Evolutionary conservation across 2,329 filamentous ascomycete genomes (phyloP).

Genomic region (Aspergillus tubingensis): DNA sequence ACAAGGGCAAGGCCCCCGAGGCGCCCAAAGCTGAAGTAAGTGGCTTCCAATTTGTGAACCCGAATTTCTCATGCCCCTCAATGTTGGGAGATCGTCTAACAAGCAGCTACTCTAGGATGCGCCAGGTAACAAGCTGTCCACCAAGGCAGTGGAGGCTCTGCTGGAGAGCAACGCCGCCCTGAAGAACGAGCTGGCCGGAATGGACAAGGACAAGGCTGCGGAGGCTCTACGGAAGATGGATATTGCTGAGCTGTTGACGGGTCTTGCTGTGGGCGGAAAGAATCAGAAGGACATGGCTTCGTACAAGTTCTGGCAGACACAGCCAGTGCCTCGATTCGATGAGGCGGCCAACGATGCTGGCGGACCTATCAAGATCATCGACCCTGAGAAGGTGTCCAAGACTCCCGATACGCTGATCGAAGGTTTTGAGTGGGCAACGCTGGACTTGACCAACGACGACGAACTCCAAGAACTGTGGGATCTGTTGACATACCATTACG

Average conservation of each 20-base stretch:
- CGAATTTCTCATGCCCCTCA: neutral
- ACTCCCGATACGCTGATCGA: constrained; percentile 73
- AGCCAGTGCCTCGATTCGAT: constrained; percentile 84
- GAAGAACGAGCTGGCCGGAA: constrained; percentile 70
- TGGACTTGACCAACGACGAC: constrained; percentile 77
- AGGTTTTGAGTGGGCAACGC: constrained; percentile 91
- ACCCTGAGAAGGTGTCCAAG: constrained; percentile 75
- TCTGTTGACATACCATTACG: constrained; percentile 88
- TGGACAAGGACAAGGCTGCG: constrained; percentile 62
- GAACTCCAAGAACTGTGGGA: constrained; percentile 90
- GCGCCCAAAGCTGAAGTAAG: constrained; percentile 19
- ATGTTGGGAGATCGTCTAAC: constrained; percentile 4
- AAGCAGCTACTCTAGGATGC: constrained; percentile 28
- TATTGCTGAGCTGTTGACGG: constrained; percentile 51
- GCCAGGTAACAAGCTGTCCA: constrained; percentile 35
- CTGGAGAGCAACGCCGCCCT: constrained; percentile 62
- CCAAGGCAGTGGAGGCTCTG: constrained; percentile 42
- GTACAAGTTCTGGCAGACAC: constrained; percentile 99
- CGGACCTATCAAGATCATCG: constrained; percentile 80
- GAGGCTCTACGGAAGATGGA: constrained; percentile 54
- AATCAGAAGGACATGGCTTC: constrained; percentile 94
- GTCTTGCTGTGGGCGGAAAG: constrained; percentile 72
- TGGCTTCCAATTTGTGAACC: neutral
- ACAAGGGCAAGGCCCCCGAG: constrained; percentile 36
- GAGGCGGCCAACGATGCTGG: constrained; percentile 64